These are phyloP conservation scores for Pittosporum tobira DNA, from an alignment of 129 eudicot genomes.

Conservation along the genomic window DNA sequence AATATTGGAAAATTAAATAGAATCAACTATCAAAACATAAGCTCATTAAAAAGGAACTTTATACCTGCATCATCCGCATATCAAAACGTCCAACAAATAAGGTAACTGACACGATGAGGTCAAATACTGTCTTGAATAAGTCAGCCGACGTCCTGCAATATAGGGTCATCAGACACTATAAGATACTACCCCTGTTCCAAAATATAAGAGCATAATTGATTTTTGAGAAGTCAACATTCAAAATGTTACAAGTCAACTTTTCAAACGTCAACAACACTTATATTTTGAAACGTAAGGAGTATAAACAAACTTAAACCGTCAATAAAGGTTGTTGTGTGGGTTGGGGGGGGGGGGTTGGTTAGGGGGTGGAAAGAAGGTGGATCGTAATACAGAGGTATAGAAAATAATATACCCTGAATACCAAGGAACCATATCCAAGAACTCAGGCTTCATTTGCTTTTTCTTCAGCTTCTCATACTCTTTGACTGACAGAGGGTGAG, in stretches of 20 bases:
- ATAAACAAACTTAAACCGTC: neutral
- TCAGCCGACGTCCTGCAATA: slow-evolving; percentile 93
- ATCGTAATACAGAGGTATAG: neutral
- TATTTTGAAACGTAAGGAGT: no score
- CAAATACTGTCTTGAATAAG: slow-evolving; percentile 91
- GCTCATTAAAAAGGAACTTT: neutral
- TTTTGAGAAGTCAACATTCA: no score
- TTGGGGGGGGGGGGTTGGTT: no score
- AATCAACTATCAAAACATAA: no score
- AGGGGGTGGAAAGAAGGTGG: no score
- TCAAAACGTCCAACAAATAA: slow-evolving; percentile 98
- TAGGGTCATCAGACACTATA: slow-evolving; percentile 1
- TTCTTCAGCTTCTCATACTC: slow-evolving; percentile 78
- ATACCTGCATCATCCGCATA: slow-evolving; percentile 99
- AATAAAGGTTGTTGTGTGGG: no score
- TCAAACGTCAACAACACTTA: no score
- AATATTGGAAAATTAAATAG: no score
- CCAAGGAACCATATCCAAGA: slow-evolving; percentile 99
- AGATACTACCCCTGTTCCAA: no score
- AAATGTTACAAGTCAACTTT: no score
- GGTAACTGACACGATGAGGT: slow-evolving; percentile 91
- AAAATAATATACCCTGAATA: slow-evolving; percentile 88
- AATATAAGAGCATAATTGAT: no score
- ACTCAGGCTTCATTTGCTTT: slow-evolving; percentile 85
- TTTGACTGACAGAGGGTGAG: slow-evolving; percentile 83